Base-by-base conservation (phyloP, 176 grass and related monocot species). In the Coix lacrymajobi region DNA sequence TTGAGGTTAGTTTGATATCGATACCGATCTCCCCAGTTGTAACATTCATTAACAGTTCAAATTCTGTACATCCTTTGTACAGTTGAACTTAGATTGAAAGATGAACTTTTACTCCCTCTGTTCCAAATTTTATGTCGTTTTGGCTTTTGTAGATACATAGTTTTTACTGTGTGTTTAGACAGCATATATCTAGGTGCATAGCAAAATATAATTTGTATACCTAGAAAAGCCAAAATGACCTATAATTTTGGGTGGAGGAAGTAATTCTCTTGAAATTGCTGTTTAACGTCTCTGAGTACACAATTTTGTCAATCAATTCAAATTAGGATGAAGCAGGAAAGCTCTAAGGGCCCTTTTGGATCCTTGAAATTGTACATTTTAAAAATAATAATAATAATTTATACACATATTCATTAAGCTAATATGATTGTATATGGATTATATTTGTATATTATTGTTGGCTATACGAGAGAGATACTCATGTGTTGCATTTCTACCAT, bases 1-100 rank as follows among this genome's bases (percentile, higher is more conserved):
- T 94, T 52, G 92, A 94, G 92, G 92, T 94, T 79, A 87, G 87
- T 86, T 60, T 24, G 24, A 74, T 64, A 49, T 12, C 7, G 40
- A 74, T 64, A 49, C 9, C 7, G 40, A n/a, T 62, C 12, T 79
- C 30, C 39, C 25, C 19, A 60, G 24, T 44, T 76, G 32, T 19
- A 33, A 10, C 63, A 57, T 28, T 44, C 19, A 36, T 4, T 36
- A 66, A 22, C 2, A 3, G 15, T 79, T 83, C 25, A 66, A 65
- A 56, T 38, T 51, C 39, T 45, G 44, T 73, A 66, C 20, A 25
- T 3, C 10, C 33, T 76, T 32, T 43, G 22, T 36, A 16, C 70
- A 56, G 6, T 56, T 56, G 8, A 58, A 58, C n/a, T 77, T 71
- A 76, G 30, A 40, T 32, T 29, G 28, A 58, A 74, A 57, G 16